phyloP scores from a whole-genome alignment of 2,329 filamentous ascomycete species.

The Remersonia thermophila region DNA sequence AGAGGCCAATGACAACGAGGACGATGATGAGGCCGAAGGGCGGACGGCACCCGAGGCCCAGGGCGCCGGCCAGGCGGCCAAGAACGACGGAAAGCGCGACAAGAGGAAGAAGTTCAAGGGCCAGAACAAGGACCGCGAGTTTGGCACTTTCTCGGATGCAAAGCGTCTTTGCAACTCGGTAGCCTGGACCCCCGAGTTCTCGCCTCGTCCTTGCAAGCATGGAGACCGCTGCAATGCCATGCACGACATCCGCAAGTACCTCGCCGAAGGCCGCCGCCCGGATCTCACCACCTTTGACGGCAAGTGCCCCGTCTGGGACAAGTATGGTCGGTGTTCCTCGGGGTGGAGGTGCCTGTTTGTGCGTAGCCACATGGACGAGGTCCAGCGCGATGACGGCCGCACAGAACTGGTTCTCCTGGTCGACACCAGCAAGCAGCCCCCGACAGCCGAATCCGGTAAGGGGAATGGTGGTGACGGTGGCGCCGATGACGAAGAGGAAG shows the following conservation, averaged over 20 bases:
- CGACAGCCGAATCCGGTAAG: conserved; percentile 20
- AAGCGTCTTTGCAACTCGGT: conserved; percentile 68
- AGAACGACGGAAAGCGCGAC: conserved; percentile 23
- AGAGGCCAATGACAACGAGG: conserved; percentile 7
- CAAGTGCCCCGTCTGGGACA: conserved; percentile 70
- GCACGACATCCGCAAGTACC: conserved; percentile 77
- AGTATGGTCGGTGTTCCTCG: conserved; percentile 61
- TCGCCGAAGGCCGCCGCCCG: conserved; percentile 67
- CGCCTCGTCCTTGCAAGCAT: conserved; percentile 62
- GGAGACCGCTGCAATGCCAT: conserved; percentile 70
- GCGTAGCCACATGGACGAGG: conserved; percentile 72
- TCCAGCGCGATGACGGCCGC: conserved; percentile 63
- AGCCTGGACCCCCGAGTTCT: conserved; percentile 64
- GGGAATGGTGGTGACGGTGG: conserved; percentile 10
- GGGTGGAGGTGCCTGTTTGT: conserved; percentile 96
- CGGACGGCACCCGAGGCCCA: conserved; percentile 19
- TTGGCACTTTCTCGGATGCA: conserved; percentile 67
- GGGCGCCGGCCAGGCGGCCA: conserved; percentile 17
- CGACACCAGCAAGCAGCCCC: conserved; percentile 24
- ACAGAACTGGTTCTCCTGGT: conserved; percentile 68
- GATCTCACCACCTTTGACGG: conserved; percentile 67
- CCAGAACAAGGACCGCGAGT: conserved; percentile 74
- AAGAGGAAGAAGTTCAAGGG: conserved; percentile 46
- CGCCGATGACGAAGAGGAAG: conserved; percentile 20
- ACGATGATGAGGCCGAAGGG: conserved; percentile 38